A percentile compares a stretch with the other conserved stretches of the same genome.
phyloP scores from a whole-genome alignment of 306 rosid genomes.

The Astragalus glycyphyllos region DNA sequence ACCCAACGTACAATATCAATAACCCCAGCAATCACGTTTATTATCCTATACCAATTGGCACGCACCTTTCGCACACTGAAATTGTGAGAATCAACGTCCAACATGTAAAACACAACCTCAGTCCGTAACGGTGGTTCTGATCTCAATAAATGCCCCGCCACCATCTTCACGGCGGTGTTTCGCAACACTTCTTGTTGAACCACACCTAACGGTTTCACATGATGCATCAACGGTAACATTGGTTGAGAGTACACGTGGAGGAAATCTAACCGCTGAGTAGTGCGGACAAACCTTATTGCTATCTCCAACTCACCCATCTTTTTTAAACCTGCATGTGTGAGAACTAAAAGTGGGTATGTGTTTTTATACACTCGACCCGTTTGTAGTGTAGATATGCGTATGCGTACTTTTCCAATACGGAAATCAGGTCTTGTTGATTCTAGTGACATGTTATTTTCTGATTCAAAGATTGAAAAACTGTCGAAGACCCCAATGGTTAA shows the following conservation, averaged over 20 bases:
- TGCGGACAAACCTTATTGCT: conserved; percentile 64
- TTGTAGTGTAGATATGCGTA: conserved; percentile 73
- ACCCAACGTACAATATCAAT: conserved; percentile 71
- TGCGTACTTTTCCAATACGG: conserved; percentile 70
- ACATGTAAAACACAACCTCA: conserved; percentile 70
- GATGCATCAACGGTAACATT: conserved; percentile 85
- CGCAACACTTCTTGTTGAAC: conserved; percentile 74
- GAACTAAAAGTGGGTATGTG: conserved; percentile 62
- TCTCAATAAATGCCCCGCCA: conserved; percentile 66
- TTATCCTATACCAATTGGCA: conserved; percentile 74
- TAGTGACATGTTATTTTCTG: neutral
- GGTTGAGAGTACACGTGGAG: conserved; percentile 79
- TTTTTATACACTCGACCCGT: conserved; percentile 67
- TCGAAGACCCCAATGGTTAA: conserved; percentile 80
- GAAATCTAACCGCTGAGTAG: conserved; percentile 63
- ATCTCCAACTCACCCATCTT: conserved; percentile 88
- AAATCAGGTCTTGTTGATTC: conserved; percentile 55
- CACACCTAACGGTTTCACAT: conserved; percentile 70
- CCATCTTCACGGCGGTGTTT: conserved; percentile 63
- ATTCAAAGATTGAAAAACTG: conserved; percentile 48
- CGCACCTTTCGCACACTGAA: conserved; percentile 86
- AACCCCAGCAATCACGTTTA: conserved; percentile 57
- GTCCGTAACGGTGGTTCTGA: conserved; percentile 79
- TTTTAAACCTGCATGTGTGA: conserved; percentile 58
- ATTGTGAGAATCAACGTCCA: conserved; percentile 71